Evolutionary conservation across 2,329 filamentous ascomycete genomes (phyloP).

Genomic region (Nemania sp.): DNA sequence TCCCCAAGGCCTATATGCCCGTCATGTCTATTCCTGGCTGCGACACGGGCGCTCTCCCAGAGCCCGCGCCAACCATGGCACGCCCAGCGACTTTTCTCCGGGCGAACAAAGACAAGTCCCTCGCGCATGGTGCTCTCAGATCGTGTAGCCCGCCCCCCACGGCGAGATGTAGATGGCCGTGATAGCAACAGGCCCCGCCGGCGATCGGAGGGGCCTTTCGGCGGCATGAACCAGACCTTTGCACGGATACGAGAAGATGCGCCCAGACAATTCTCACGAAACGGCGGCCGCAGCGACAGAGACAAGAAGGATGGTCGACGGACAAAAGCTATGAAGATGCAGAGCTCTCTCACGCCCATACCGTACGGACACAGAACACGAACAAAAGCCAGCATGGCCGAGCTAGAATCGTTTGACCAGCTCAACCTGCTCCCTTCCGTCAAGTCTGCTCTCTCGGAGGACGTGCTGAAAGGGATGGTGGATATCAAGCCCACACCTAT

Average conservation of each 20-base stretch:
- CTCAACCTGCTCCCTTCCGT: conserved; percentile 80
- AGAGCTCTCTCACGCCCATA: conserved; percentile 79
- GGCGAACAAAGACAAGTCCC: conserved; percentile 51
- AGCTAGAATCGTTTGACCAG: conserved; percentile 82
- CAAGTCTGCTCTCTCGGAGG: conserved; percentile 75
- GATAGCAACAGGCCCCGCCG: conserved; percentile 55
- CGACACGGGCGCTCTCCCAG: conserved; percentile 32
- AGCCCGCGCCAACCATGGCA: conserved; percentile 41
- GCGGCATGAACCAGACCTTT: conserved; percentile 67
- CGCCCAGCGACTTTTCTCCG: conserved; percentile 43
- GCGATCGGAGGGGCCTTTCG: conserved; percentile 62
- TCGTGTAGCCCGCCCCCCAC: conserved; percentile 59
- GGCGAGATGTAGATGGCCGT: conserved; percentile 48
- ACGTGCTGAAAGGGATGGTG: conserved; percentile 79
- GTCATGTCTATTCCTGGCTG: conserved; percentile 46
- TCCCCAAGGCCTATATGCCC: conserved; percentile 48
- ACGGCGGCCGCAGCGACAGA: conserved; percentile 24
- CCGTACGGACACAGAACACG: conserved; percentile 75
- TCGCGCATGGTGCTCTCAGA: conserved; percentile 71
- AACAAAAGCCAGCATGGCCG: conserved; percentile 58
- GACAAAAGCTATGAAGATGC: conserved; percentile 94
- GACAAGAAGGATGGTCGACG: conserved; percentile 60
- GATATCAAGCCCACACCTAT: conserved; percentile 88
- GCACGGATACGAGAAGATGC: conserved; percentile 54
- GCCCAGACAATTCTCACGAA: conserved; percentile 35